These are phyloP conservation scores for Priceomyces haplophilus DNA, from an alignment of 805 yeast species.

Conservation along the genomic window DNA sequence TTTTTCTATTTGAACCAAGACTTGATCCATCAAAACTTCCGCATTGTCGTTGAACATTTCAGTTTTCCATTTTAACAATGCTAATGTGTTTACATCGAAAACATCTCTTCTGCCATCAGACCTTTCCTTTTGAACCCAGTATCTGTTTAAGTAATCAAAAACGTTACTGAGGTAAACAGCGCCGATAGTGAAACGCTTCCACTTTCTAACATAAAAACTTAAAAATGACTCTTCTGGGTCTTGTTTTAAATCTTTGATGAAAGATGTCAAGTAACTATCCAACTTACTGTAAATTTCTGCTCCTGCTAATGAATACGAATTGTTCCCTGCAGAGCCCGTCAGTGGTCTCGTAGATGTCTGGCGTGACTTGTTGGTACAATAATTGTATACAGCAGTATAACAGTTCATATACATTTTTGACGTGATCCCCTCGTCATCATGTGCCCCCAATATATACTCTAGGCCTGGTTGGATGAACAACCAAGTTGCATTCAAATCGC, in stretches of 20 bases:
- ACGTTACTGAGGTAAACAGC: constrained; percentile 90
- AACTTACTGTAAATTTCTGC: constrained; percentile 81
- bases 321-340: constrained; percentile 17
- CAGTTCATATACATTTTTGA: constrained; percentile 79
- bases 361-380: constrained; percentile 79
- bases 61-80: constrained; percentile 84
- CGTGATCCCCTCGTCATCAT: constrained; percentile 63
- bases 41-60: constrained; percentile 71
- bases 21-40: constrained; percentile 59
- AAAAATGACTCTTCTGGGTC: constrained; percentile 65
- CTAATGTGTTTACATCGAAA: constrained; percentile 86
- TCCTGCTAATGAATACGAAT: constrained; percentile 64
- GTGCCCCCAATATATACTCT: constrained; percentile 64
- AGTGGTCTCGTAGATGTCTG: constrained; percentile 13
- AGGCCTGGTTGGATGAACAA: constrained; percentile 73
- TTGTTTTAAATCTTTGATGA: constrained; percentile 49
- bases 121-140: constrained; percentile 96
- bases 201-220: constrained; percentile 78
- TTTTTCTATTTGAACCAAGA: constrained; percentile 68
- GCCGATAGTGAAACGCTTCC: constrained; percentile 89
- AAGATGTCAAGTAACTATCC: constrained; percentile 60
- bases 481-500: constrained; percentile 72
- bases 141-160: constrained; percentile 91
- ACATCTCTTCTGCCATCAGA: constrained; percentile 88
- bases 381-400: constrained; percentile 89